Conservation (phyloP, 225 moss, liverwort and hornwort genomes). For the Lunularia cruciata region DNA sequence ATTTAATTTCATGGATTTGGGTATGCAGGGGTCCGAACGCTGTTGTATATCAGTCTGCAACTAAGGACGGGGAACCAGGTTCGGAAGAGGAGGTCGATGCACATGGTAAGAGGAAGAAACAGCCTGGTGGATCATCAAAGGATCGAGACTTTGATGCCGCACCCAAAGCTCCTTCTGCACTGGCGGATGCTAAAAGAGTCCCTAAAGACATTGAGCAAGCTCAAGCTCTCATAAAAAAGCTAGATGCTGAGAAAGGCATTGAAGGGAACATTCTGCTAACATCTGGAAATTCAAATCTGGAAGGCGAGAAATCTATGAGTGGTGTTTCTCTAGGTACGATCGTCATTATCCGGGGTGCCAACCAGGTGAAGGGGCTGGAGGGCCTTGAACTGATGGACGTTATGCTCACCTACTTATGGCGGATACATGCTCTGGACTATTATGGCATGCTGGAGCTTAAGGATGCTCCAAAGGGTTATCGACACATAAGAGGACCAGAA, state of each 20-base stretch:
- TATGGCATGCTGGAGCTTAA: conserved; percentile 85
- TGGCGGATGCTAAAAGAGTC: conserved; percentile 80
- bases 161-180: conserved; percentile 77
- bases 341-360: conserved; percentile 90
- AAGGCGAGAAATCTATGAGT: conserved; percentile 66
- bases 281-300: conserved; percentile 61
- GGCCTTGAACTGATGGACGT: conserved; percentile 92
- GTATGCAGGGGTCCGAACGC: conserved; percentile 81
- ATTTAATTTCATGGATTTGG: no score
- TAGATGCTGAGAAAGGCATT: conserved; percentile 91
- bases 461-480: conserved; percentile 78
- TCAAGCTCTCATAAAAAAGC: conserved; percentile 75
- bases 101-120: conserved; percentile 72
- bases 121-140: conserved; percentile 55
- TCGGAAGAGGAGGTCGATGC: conserved; percentile 78
- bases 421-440: conserved; percentile 91
- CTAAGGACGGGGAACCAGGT: conserved; percentile 57
- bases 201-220: conserved; percentile 78
- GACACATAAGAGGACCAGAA: conserved; percentile 79
- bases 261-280: conserved; percentile 73
- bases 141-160: conserved; percentile 94
- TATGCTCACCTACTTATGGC: conserved; percentile 89
- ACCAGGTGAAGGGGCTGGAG: conserved; percentile 96
- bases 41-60: conserved; percentile 39
- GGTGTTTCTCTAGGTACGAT: conserved; percentile 79